These are phyloP conservation scores for Hymenoscyphus linearis DNA, from an alignment of 2,329 filamentous ascomycete genomes.

Conservation along the genomic window DNA sequence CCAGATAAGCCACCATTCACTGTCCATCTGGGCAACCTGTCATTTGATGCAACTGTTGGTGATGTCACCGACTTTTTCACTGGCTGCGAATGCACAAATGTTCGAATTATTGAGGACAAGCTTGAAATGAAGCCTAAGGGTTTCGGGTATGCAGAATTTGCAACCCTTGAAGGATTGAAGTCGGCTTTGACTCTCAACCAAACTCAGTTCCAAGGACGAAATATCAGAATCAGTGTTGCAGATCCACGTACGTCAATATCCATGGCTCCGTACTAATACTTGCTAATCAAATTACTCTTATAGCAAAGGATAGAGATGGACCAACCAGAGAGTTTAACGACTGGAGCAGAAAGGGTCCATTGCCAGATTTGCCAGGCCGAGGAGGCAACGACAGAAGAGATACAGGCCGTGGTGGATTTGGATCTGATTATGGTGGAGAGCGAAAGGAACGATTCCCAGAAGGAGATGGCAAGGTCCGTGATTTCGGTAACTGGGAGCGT, in stretches of 20 bases:
- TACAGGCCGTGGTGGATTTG: conserved; percentile 47
- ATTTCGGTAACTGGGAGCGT: conserved; percentile 90
- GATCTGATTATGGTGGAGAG: conserved; percentile 50
- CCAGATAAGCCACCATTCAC: conserved; percentile 92
- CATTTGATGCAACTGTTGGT: conserved; percentile 83
- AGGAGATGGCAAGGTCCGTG: conserved; percentile 69
- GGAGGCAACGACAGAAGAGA: conserved; percentile 44
- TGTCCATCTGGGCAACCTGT: conserved; percentile 92
- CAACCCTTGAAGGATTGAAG: conserved; percentile 80
- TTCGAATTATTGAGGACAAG: conserved; percentile 96
- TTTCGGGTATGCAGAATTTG: conserved; percentile 96
- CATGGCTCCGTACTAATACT: conserved; percentile 29
- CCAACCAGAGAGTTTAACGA: conserved; percentile 73
- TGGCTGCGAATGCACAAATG: conserved; percentile 79
- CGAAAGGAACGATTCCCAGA: conserved; percentile 66
- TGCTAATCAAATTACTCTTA: conserved; percentile 13
- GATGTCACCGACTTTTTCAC: conserved; percentile 82
- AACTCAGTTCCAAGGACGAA: conserved; percentile 77
- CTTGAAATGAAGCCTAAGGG: conserved; percentile 92
- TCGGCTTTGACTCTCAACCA: conserved; percentile 82
- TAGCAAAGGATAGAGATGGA: conserved; percentile 74
- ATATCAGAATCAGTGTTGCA: conserved; percentile 89
- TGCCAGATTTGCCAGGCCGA: conserved; percentile 64
- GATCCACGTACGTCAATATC: conserved; percentile 76
- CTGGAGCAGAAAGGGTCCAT: conserved; percentile 90